These are phyloP conservation scores for Halenospora varia DNA, from an alignment of 495 filamentous ascomycete genomes.

Conservation along the genomic window DNA sequence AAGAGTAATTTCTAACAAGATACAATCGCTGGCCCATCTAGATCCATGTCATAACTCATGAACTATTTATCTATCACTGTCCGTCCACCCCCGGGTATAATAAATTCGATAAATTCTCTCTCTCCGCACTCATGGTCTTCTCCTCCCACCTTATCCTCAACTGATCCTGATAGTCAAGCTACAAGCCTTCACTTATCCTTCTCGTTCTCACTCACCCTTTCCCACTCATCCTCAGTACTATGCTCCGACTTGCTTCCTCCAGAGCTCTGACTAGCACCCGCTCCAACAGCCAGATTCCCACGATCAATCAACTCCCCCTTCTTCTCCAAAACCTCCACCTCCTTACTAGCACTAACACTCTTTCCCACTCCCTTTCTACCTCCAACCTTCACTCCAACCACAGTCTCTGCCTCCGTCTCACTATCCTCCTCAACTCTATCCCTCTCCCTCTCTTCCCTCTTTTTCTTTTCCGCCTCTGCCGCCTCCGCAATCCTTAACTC, in stretches of 20 bases:
- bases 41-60: neutral
- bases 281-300: neutral
- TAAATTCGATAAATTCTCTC: neutral
- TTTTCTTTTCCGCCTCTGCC: conserved; percentile 57
- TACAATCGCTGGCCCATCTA: neutral
- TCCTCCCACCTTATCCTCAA: too few species aligned
- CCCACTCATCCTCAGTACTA: conserved; percentile 59
- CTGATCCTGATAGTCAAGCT: too few species aligned
- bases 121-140: too few species aligned
- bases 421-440: conserved; percentile 21
- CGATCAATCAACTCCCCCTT: conserved; percentile 18
- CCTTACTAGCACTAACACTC: too few species aligned
- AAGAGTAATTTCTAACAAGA: neutral
- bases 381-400: conserved; percentile 7
- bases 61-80: neutral
- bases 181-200: conserved; percentile 37
- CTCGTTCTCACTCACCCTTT: conserved; percentile 54
- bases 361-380: neutral
- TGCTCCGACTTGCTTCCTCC: conserved; percentile 28
- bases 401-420: conserved; percentile 49
- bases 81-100: conserved; percentile 11
- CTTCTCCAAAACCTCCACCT: conserved; percentile 16
- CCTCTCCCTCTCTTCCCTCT: conserved; percentile 22
- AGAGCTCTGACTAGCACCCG: neutral
- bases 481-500: conserved; percentile 68